Evolutionary conservation across 495 filamentous ascomycete species (phyloP), one percentile per base, ranked within the genome.

Genomic region (Neurospora tetrasperma): DNA sequence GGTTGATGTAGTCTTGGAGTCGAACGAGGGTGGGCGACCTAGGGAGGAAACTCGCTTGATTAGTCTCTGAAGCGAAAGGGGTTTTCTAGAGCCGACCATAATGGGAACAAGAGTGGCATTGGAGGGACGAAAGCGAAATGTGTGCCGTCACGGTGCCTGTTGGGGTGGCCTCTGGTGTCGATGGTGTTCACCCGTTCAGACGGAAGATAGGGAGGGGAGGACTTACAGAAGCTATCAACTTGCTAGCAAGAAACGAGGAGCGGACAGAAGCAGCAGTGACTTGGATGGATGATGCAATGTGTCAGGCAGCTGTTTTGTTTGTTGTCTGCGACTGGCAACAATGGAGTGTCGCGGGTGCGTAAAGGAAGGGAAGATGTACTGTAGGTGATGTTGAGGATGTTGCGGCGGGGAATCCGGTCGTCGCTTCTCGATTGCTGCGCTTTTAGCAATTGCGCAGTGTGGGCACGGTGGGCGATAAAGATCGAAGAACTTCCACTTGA

Each of bases 11-110:
- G 69, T 71, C 23, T 66, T 41, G 27, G 46, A 8, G 41, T 73
- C 72, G 76, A 59, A 66, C 54, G 54, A 66, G 54, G 54, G 54
- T 66, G 54, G 54, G 38, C 62, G 74, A 69, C 73, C 76, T 77
- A 78, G 44, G 48, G 39, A 42, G n/a, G 59, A 40, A 43, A 70
- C 71, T 41, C 46, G 71, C 54, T 74, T 75, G 69, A 79, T 79
- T 72, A 79, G 78, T 73, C 46, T 78, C 73, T 70, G 75, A 10
- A 78, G n/a, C 31, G 76, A 77, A 54, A 38, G 42, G 11, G 54
- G 71, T 41, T 54, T 74, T 43, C 42, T 70, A 10, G 38, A 70
- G 70, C 71, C 73, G 23, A 62, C 71, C 76, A 78, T 78, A 66
- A 68, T 35, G 71, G 70, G 40, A 69, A 46, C 10, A 46, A 69